phyloP scores from a whole-genome alignment of 768 basidiomycete species.

The Hydnomerulius pinastri region DNA sequence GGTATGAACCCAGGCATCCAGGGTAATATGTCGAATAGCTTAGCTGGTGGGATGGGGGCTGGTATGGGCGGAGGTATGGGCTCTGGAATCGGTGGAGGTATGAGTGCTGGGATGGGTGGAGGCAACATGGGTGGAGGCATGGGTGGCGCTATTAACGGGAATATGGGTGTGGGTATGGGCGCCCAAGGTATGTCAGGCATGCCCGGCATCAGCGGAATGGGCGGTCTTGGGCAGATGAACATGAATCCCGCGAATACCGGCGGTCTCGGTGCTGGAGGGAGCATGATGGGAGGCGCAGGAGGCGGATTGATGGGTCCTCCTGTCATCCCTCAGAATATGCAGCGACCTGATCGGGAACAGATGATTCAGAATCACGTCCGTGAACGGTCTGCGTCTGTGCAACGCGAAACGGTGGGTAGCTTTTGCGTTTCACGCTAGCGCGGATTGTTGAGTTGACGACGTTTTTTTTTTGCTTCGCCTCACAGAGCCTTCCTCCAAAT shows the following conservation, averaged over 20 bases:
- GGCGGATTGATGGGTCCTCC: slow-evolving; percentile 44
- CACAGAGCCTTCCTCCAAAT: slow-evolving; percentile 26
- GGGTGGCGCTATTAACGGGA: slow-evolving; percentile 16
- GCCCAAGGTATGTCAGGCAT: slow-evolving; percentile 16
- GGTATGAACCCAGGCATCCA: slow-evolving; percentile 14
- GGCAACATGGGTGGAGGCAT: slow-evolving; percentile 19
- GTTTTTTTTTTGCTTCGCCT: background rate
- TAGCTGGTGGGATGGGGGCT: slow-evolving; percentile 4
- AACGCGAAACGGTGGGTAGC: slow-evolving; percentile 28
- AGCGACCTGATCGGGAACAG: slow-evolving; percentile 22
- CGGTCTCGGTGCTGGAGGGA: slow-evolving; percentile 21
- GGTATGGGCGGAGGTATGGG: slow-evolving; percentile 9
- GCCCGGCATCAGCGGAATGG: slow-evolving; percentile 14
- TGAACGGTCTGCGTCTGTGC: slow-evolving; percentile 22
- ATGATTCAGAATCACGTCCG: slow-evolving; percentile 30
- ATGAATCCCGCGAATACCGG: slow-evolving; percentile 16
- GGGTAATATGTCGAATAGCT: slow-evolving; percentile 12
- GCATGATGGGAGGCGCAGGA: slow-evolving; percentile 30
- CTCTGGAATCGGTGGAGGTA: slow-evolving; percentile 4
- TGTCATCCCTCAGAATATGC: slow-evolving; percentile 29
- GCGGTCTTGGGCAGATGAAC: slow-evolving; percentile 23
- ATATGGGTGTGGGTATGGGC: slow-evolving; percentile 17
- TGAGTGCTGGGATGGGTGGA: slow-evolving; percentile 14
- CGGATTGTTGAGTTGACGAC: slow-evolving; percentile 1
- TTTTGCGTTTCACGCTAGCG: background rate